A percentile compares a stretch with the other conserved stretches of the same genome.
Evolutionary conservation across 1,284 basidiomycete species (phyloP).

Genomic region (Trametes hirsuta): DNA sequence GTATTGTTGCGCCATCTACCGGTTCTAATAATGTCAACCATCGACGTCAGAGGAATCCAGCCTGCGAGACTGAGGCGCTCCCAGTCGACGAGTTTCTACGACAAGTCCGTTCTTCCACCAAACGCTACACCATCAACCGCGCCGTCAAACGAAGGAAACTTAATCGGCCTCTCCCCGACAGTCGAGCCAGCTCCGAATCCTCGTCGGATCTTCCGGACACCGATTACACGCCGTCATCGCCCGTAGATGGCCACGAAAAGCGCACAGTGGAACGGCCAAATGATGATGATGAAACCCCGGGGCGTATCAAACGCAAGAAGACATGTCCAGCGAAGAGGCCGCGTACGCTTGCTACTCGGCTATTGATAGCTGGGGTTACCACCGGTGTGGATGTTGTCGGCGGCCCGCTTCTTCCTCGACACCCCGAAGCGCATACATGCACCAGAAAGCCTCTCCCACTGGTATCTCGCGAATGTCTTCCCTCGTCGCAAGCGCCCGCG

Average conservation of each 20-base stretch:
- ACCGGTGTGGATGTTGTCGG: constrained; percentile 27
- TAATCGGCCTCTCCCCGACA: background rate
- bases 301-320: background rate
- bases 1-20: background rate
- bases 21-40: no score
- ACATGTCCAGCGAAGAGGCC: constrained; percentile 14
- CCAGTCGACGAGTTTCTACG: constrained; percentile 27
- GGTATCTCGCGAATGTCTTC: constrained; percentile 9
- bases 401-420: background rate
- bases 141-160: background rate
- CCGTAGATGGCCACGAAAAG: background rate
- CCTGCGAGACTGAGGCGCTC: background rate
- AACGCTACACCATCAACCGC: background rate
- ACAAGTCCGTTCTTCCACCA: constrained; percentile 10
- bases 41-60: background rate
- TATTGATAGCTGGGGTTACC: constrained; percentile 31
- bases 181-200: background rate
- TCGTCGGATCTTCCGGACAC: background rate
- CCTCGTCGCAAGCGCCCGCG: constrained; percentile 3
- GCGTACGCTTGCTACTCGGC: constrained; percentile 26
- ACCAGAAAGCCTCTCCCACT: constrained; percentile 27
- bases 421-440: constrained; percentile 10
- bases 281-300: constrained; percentile 6
- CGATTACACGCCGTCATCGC: background rate
- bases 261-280: constrained; percentile 4